A percentile compares a stretch with the other conserved stretches of the same genome.
phyloP scores from a whole-genome alignment of 768 basidiomycete species.

The Lactarius sp. region DNA sequence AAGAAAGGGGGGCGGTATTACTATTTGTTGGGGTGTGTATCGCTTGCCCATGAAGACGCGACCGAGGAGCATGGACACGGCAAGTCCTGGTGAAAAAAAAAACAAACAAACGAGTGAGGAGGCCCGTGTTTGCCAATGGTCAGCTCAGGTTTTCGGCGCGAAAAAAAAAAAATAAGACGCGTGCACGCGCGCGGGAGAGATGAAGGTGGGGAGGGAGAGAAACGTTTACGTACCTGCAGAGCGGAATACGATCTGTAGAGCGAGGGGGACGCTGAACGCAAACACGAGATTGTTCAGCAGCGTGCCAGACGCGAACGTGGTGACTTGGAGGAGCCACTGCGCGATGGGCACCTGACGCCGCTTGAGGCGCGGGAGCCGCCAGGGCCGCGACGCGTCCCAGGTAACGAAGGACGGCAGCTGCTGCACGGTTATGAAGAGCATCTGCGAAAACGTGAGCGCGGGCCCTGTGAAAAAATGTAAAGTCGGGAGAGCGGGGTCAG shows the following conservation, averaged over 20 bases:
- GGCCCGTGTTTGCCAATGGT: not conserved
- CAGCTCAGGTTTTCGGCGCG: not conserved
- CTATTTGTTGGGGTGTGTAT: constrained; percentile 14
- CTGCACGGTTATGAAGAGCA: constrained; percentile 68
- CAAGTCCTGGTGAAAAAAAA: constrained; percentile 19
- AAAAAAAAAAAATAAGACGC: not conserved
- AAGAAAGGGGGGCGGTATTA: constrained; percentile 1
- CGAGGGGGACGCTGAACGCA: constrained; percentile 68
- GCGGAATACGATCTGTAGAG: constrained; percentile 79
- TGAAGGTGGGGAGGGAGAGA: not conserved
- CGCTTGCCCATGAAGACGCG: constrained; percentile 20
- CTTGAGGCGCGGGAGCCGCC: constrained; percentile 49
- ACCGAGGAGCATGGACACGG: constrained; percentile 26
- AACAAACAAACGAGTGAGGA: not conserved
- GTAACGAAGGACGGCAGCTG: constrained; percentile 59
- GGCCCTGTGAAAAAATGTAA: constrained; percentile 45
- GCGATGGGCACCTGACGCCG: constrained; percentile 61
- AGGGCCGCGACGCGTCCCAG: constrained; percentile 26
- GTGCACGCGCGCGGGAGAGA: not conserved
- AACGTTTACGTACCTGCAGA: constrained; percentile 56
- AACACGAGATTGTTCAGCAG: constrained; percentile 81
- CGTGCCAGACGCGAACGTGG: constrained; percentile 59
- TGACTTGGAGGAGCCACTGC: constrained; percentile 67
- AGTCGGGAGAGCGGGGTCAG: not conserved
- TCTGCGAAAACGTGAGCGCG: constrained; percentile 80